A percentile compares a stretch with the other conserved stretches of the same genome.
Evolutionary conservation across 495 filamentous ascomycete genomes (phyloP).

Genomic region (Tuber aestivum): DNA sequence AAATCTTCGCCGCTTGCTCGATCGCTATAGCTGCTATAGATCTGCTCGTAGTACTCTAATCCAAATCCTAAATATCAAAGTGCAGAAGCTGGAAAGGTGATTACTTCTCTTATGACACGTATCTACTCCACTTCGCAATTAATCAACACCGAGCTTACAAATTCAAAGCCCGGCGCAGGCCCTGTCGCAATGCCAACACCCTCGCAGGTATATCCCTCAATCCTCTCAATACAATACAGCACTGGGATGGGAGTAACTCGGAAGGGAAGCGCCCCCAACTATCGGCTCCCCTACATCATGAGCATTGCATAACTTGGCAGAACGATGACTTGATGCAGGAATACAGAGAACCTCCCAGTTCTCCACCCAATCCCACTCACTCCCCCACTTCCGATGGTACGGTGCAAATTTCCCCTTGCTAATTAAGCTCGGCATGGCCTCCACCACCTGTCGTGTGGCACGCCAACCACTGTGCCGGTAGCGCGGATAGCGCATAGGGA

Average conservation of each 20-base stretch:
- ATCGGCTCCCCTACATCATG: neutral
- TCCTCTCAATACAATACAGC: neutral
- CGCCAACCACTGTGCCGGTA: neutral
- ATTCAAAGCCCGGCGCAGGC: neutral
- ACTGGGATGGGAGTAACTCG: too few relatives aligned
- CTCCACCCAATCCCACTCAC: neutral
- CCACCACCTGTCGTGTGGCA: neutral
- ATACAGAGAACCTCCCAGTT: too few relatives aligned
- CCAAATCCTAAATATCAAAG: neutral
- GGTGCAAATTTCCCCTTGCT: neutral
- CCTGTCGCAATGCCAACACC: neutral
- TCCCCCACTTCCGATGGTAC: neutral
- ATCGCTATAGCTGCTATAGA: too few relatives aligned
- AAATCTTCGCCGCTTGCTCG: too few relatives aligned
- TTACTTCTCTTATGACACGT: too few relatives aligned
- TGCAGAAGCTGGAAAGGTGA: neutral
- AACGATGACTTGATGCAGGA: too few relatives aligned
- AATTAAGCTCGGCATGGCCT: neutral
- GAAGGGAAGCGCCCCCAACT: too few relatives aligned
- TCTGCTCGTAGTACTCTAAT: neutral
- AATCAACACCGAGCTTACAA: neutral
- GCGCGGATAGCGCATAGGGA: neutral
- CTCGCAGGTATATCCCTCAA: neutral
- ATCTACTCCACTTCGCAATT: too few relatives aligned
- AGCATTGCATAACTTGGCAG: neutral